These are phyloP conservation scores for Mycena citricolor DNA, from an alignment of 1,284 basidiomycete species.

Conservation along the genomic window DNA sequence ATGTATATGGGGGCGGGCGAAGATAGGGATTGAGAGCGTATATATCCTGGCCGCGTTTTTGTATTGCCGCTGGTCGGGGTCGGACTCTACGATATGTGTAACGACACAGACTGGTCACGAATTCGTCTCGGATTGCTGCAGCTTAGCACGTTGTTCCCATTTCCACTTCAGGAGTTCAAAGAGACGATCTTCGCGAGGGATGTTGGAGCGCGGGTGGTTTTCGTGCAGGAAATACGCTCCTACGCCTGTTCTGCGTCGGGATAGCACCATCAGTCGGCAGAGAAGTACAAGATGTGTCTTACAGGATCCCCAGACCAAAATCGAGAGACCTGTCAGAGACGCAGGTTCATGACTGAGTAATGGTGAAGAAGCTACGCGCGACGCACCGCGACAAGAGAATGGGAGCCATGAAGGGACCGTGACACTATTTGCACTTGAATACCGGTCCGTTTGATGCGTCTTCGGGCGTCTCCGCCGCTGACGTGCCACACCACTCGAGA, in stretches of 20 bases:
- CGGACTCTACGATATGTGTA: no score
- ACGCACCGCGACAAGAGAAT: slow-evolving; percentile 55
- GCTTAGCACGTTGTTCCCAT: no score
- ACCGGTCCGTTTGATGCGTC: no score
- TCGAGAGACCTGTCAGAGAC: slow-evolving; percentile 17
- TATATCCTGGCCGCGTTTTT: no score
- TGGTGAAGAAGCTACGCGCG: slow-evolving; percentile 2
- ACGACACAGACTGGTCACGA: no score
- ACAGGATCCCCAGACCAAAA: slow-evolving; percentile 8
- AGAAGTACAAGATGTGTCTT: slow-evolving; percentile 43
- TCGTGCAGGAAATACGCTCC: slow-evolving; percentile 85
- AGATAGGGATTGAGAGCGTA: no score
- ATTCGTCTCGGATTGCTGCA: no score
- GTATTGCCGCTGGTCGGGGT: no score
- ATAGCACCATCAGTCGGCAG: slow-evolving; percentile 67
- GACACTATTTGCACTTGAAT: no score
- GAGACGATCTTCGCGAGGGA: slow-evolving; percentile 66
- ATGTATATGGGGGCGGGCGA: no score
- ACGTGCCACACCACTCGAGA: no score
- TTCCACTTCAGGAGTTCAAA: slow-evolving; percentile 70
- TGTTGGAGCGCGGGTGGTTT: slow-evolving; percentile 77
- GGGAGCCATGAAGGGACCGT: slow-evolving; percentile 34
- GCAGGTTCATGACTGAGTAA: slow-evolving; percentile 9
- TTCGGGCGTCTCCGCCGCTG: no score
- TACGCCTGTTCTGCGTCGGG: slow-evolving; percentile 53